A percentile compares a stretch with the other conserved stretches of the same genome.
Conservation (phyloP, 331 rosid species). For the Dryas integrifolia region DNA sequence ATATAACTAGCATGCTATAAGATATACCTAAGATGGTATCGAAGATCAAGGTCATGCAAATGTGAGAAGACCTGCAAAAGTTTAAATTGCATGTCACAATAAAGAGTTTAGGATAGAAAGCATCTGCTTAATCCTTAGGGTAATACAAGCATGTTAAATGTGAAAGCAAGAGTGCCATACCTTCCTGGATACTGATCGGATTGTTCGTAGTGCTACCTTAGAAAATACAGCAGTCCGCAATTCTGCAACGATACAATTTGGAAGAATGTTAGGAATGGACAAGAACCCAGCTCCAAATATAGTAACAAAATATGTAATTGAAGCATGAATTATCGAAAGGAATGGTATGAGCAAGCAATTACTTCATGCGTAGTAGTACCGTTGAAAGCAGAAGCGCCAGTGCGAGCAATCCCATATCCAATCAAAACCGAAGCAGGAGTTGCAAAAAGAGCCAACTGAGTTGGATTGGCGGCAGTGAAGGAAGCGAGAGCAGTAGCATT, state of each 20-base stretch:
- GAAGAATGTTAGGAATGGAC: conserved; percentile 10
- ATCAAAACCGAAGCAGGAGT: conserved; percentile 85
- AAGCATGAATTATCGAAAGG: background rate
- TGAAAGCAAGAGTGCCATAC: conserved; percentile 35
- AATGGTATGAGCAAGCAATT: conserved; percentile 45
- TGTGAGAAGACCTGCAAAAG: conserved; percentile 84
- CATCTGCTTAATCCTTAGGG: background rate
- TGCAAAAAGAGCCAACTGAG: conserved; percentile 59
- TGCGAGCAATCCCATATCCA: conserved; percentile 94
- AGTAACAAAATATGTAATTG: background rate
- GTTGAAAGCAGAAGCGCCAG: conserved; percentile 88
- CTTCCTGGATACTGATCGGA: conserved; percentile 89
- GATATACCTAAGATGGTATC: conserved; percentile 84
- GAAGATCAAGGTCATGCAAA: conserved; percentile 96
- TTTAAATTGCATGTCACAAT: conserved; percentile 12
- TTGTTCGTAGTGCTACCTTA: conserved; percentile 91
- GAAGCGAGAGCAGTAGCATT: conserved; percentile 61
- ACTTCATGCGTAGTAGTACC: conserved; percentile 80
- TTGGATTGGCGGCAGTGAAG: conserved; percentile 61
- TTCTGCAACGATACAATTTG: conserved; percentile 51
- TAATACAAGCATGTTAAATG: background rate
- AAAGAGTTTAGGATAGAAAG: background rate
- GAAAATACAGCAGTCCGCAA: conserved; percentile 91
- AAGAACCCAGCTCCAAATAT: conserved; percentile 7
- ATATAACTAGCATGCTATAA: conserved; percentile 7